Conservation (phyloP, 2,329 filamentous ascomycete genomes). For the Paecilomyces sp. region DNA sequence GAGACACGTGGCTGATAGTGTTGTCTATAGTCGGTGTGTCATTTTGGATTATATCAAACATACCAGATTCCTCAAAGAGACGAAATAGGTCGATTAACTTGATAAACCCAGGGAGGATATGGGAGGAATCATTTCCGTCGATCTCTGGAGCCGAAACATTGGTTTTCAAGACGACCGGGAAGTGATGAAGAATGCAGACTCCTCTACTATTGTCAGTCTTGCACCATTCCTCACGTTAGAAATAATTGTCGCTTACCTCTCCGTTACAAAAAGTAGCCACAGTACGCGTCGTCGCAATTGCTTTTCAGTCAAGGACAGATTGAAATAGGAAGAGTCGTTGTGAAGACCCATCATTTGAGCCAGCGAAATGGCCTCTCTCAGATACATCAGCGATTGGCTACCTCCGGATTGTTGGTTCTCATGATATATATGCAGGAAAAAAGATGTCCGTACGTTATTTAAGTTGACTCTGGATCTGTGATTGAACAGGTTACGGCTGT, state of each 20-base stretch:
- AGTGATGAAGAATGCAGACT: slow-evolving; percentile 45
- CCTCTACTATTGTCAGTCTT: slow-evolving; percentile 15
- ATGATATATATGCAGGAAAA: slow-evolving; percentile 48
- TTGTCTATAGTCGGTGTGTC: slow-evolving; percentile 16
- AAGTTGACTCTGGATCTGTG: slow-evolving; percentile 27
- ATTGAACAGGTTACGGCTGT: slow-evolving; percentile 19
- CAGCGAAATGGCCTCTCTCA: slow-evolving; percentile 46
- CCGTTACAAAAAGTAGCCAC: slow-evolving; percentile 46
- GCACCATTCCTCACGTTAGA: neutral
- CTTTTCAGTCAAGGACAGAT: slow-evolving; percentile 31
- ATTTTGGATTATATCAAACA: slow-evolving; percentile 37
- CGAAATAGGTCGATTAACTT: slow-evolving; percentile 46
- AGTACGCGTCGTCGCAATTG: slow-evolving; percentile 41
- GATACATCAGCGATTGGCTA: slow-evolving; percentile 40
- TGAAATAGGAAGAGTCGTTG: slow-evolving; percentile 35
- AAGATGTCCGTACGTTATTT: slow-evolving; percentile 40
- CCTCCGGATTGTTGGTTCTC: slow-evolving; percentile 44
- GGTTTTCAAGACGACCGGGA: slow-evolving; percentile 40
- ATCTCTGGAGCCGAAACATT: slow-evolving; percentile 32
- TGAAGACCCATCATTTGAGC: slow-evolving; percentile 46
- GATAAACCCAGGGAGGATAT: slow-evolving; percentile 44
- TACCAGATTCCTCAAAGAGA: slow-evolving; percentile 44
- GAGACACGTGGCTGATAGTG: slow-evolving; percentile 2
- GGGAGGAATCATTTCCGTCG: slow-evolving; percentile 33
- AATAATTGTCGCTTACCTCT: slow-evolving; percentile 13